Base-by-base conservation (phyloP, 345 rosid species). In the Abelmoschus esculentus region DNA sequence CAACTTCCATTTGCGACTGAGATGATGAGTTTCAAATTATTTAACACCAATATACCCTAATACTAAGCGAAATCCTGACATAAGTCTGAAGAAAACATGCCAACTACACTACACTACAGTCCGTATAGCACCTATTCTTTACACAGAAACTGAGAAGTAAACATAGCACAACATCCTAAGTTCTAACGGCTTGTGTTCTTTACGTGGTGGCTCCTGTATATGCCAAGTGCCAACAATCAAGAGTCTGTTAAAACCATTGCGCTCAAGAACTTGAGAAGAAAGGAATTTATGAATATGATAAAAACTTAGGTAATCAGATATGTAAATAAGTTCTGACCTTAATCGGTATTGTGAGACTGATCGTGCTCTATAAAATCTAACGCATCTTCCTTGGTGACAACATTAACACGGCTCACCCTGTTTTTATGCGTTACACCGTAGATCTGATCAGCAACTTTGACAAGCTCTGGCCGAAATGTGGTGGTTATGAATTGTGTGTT, bases 401-500 rank as follows among this genome's bases (percentile, higher is more conserved):
- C 86, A 56, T 80, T 81, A 54, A 95, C 99, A 59, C 74, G 76
- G 89, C 99, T 95, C 78, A 95, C 96, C 76, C 96, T 85, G 80
- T 86, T 91, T 76, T 86, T 87, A 67, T 91, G 97, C 12, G 84
- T 84, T 38, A 91, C 97, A 59, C 96, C 97, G 67, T 95, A 95
- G 70, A 91, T 85, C 86, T 90, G 81, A 84, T 95, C 99, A 5
- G 99, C 96, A 59, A 95, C 97, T 82, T 86, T 90, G 76, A 91
- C 99, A 34, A 95, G 93, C 85, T 95, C 97, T 2, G 93, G 87
- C 69, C 97, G 86, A 76, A 95, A 95, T 10, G 99, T 95, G 32
- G 99, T 95, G 40, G 97, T 91, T 63, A 95, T 95, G 78, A 91
- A 95, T 83, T 95, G 99, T 11, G 99, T 95, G 66, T 82, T 86